Percentiles rank a stretch among this genome's conserved stretches.
phyloP scores from a whole-genome alignment of 805 yeast species.

The Kodamaea lidongshanica region DNA sequence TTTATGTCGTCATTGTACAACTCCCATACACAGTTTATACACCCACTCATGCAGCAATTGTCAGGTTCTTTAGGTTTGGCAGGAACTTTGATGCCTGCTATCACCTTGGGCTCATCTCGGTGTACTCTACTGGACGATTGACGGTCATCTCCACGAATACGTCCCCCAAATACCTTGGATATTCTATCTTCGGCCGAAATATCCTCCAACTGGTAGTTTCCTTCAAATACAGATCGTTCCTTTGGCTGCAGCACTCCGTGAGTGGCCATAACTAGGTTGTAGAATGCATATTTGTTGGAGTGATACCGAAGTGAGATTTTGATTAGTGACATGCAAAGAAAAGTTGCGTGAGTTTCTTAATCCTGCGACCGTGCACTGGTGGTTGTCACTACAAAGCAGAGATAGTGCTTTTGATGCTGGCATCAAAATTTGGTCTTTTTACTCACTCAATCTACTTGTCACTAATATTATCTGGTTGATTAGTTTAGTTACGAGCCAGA shows the following conservation, averaged over 20 bases:
- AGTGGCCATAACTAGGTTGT: constrained; percentile 33
- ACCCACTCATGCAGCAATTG: constrained; percentile 96
- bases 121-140: constrained; percentile 30
- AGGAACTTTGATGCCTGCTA: constrained; percentile 70
- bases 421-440: too few species aligned
- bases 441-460: too few species aligned
- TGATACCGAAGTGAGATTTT: too few species aligned
- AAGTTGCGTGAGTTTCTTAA: too few species aligned
- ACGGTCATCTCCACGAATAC: constrained; percentile 48
- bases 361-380: too few species aligned
- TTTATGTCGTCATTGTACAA: constrained; percentile 79
- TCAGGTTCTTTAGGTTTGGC: constrained; percentile 86
- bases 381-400: too few species aligned
- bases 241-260: constrained; percentile 30
- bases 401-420: too few species aligned
- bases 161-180: constrained; percentile 48
- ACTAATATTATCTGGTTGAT: too few species aligned
- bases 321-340: too few species aligned
- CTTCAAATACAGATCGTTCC: constrained; percentile 29
- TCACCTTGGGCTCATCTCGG: constrained; percentile 31
- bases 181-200: constrained; percentile 43
- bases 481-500: too few species aligned
- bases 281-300: constrained; percentile 23
- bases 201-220: constrained; percentile 23
- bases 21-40: constrained; percentile 97